Evolutionary conservation across 306 rosid species (phyloP), one percentile per base, ranked within the genome.

Genomic region (Pueraria montana): DNA sequence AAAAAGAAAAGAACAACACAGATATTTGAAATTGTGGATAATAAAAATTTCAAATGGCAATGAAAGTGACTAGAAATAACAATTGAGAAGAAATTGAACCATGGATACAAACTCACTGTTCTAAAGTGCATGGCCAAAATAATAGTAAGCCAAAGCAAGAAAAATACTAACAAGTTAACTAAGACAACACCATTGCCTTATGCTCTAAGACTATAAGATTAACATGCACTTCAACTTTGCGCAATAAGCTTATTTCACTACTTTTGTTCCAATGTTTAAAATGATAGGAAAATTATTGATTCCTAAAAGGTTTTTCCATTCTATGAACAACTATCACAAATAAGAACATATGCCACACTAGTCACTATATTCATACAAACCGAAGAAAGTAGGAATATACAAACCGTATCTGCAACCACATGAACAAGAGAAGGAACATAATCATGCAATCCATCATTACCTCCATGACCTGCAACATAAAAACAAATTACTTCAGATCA

Each of bases 381-480:
- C 4, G 8, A 18, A 58, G 27, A 50, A 45, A 70, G 49, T 18
- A 52, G 16, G 56, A 20, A 53, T 16, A 40, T 82, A 86, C 97
- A 78, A 88, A 96, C 99, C n/a, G 94, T 92, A 85, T 96, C 99
- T 63, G 97, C 99, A 78, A 89, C 98, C 63, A 96, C 99, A 53
- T 92, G 92, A 86, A 94, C 99, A 81, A 96, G 97, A 62, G 99
- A 94, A 48, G 99, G 99, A 79, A 96, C 99, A 34, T 94, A 96
- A 65, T 98, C 99, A 63, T 96, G 99, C 88, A 96, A 86, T 85
- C 99, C 99, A 88, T 96, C 99, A 77, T 98, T 96, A 56, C 99
- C 99, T 43, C 99, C 99, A 70, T 96, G 99, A 88, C 99, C 99
- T 96, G 78, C 62, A 75, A 74, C n/a, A 49, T n/a, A 48, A 59